Conservation (phyloP, 768 basidiomycete genomes). For the Coprinellus aureogranulatus region DNA sequence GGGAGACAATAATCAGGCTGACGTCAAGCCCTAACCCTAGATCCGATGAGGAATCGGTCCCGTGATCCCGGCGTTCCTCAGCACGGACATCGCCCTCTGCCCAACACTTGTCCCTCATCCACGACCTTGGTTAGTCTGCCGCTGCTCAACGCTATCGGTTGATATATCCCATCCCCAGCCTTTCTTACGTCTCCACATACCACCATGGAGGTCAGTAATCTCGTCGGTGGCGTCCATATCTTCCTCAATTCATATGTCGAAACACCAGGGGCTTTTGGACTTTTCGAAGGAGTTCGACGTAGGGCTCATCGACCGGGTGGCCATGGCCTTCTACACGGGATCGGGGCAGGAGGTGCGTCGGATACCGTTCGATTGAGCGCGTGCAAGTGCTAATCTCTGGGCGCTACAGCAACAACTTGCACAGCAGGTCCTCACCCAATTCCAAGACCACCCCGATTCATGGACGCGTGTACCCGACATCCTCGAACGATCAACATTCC, state of each 20-base stretch:
- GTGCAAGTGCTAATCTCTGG: slow-evolving; percentile 22
- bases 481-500: slow-evolving; percentile 77
- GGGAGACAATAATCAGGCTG: neutral
- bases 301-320: slow-evolving; percentile 87
- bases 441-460: slow-evolving; percentile 93
- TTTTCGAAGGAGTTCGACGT: slow-evolving; percentile 94
- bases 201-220: slow-evolving; percentile 48
- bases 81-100: slow-evolving; percentile 40
- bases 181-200: slow-evolving; percentile 18
- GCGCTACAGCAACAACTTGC: slow-evolving; percentile 83
- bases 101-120: slow-evolving; percentile 31
- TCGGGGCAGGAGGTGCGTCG: slow-evolving; percentile 72
- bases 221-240: slow-evolving; percentile 2
- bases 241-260: slow-evolving; percentile 15
- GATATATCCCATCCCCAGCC: slow-evolving; percentile 16
- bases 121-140: slow-evolving; percentile 18
- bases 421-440: slow-evolving; percentile 90
- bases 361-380: slow-evolving; percentile 9
- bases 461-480: slow-evolving; percentile 98
- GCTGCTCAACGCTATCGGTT: slow-evolving; percentile 19
- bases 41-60: slow-evolving; percentile 10
- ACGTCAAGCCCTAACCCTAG: neutral
- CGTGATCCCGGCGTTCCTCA: slow-evolving; percentile 15
- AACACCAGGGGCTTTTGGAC: slow-evolving; percentile 78
- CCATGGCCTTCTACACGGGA: slow-evolving; percentile 87